A percentile compares a stretch with the other conserved stretches of the same genome.
These are phyloP conservation scores for Hypoxylon fuscum DNA, from an alignment of 495 filamentous ascomycete genomes.

Conservation along the genomic window DNA sequence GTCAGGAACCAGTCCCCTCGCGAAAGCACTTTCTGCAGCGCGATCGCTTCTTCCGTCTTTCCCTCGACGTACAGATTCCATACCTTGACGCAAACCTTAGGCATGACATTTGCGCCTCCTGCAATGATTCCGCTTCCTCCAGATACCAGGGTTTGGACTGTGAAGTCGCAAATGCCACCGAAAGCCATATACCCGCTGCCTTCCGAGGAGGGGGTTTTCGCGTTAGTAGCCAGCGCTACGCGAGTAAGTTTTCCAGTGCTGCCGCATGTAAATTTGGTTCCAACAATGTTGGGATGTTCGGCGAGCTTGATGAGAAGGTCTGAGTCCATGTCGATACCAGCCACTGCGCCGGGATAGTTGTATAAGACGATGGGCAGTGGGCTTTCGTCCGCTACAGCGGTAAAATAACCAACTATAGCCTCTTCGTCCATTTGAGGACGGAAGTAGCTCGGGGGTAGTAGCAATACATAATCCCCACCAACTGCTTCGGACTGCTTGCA, in stretches of 20 bases:
- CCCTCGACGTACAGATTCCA: slow-evolving; percentile 81
- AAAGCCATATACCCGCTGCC: slow-evolving; percentile 84
- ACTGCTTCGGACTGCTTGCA: slow-evolving; percentile 72
- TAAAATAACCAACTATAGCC: slow-evolving; percentile 79
- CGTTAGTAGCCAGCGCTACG: slow-evolving; percentile 78
- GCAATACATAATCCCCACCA: slow-evolving; percentile 80
- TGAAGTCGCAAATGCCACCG: slow-evolving; percentile 89
- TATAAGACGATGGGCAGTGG: slow-evolving; percentile 85
- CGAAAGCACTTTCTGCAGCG: slow-evolving; percentile 74
- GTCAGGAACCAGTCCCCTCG: slow-evolving; percentile 87
- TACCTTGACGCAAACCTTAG: slow-evolving; percentile 82
- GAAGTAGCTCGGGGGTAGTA: slow-evolving; percentile 87
- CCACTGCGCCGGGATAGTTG: slow-evolving; percentile 90
- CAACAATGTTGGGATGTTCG: slow-evolving; percentile 82
- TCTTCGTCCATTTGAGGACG: slow-evolving; percentile 80
- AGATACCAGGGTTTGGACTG: slow-evolving; percentile 79
- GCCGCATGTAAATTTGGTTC: slow-evolving; percentile 91
- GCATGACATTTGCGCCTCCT: slow-evolving; percentile 86
- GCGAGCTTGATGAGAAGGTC: slow-evolving; percentile 85
- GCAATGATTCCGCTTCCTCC: slow-evolving; percentile 88
- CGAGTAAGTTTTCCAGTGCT: slow-evolving; percentile 89
- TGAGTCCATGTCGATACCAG: slow-evolving; percentile 92
- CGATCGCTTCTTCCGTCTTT: slow-evolving; percentile 75
- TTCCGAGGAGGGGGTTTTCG: slow-evolving; percentile 70
- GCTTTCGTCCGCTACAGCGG: slow-evolving; percentile 74